These are phyloP conservation scores for Colletotrichum endophyticum DNA, from an alignment of 2,329 filamentous ascomycete species.

Conservation along the genomic window DNA sequence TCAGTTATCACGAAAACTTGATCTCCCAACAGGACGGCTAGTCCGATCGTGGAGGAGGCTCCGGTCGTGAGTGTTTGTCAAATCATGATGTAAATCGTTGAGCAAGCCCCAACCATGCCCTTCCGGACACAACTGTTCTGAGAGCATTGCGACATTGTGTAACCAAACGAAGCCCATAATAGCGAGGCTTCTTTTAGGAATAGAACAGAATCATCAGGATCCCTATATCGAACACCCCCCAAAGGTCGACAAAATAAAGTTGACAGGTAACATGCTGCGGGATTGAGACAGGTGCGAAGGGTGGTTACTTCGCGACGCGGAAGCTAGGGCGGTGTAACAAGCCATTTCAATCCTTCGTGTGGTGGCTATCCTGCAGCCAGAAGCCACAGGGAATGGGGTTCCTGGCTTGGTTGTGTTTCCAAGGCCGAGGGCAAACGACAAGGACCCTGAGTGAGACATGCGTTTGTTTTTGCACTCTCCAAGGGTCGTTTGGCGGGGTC, in stretches of 20 bases:
- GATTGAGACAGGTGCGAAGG: neutral
- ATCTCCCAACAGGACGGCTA: neutral
- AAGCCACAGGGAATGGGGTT: neutral
- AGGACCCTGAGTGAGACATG: conserved; percentile 5
- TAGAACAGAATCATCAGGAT: neutral
- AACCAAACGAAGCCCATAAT: neutral
- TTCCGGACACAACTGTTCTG: neutral
- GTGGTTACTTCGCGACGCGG: conserved; percentile 7
- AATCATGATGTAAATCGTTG: neutral
- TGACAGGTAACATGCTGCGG: conserved; percentile 3
- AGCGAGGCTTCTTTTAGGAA: neutral
- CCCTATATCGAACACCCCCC: neutral
- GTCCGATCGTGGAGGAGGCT: conserved; percentile 1
- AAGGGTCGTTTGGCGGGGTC: neutral
- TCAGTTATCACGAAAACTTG: conserved; percentile 4
- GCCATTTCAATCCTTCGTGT: neutral
- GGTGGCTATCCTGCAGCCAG: neutral
- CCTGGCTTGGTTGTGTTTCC: neutral
- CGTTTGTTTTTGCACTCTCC: neutral
- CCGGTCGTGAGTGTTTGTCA: neutral
- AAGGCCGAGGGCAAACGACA: neutral
- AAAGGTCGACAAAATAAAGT: conserved; percentile 9
- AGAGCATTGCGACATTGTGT: neutral
- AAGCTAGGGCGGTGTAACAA: conserved; percentile 17
- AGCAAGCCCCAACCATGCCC: neutral